Conservation (phyloP, 345 rosid species). For the Moringa oleifera region DNA sequence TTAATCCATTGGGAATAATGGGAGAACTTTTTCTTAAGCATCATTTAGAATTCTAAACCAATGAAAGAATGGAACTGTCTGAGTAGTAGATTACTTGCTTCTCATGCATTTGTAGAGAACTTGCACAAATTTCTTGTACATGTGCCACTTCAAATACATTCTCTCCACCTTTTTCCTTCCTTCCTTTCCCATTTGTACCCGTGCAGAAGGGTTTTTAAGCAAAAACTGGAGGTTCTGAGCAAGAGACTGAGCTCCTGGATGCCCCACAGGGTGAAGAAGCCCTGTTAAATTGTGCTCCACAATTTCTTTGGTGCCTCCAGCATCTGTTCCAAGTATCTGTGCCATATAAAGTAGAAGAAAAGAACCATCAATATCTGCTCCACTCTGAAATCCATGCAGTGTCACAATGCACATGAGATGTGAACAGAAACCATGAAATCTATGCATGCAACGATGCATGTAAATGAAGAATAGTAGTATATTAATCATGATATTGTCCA, state of each 20-base stretch:
- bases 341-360: neutral
- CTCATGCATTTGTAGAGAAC: conserved; percentile 84
- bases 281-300: conserved; percentile 78
- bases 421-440: neutral
- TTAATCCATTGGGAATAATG: neutral
- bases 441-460: neutral
- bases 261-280: conserved; percentile 73
- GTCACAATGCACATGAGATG: neutral
- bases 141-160: conserved; percentile 77
- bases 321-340: conserved; percentile 88
- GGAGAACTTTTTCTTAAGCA: conserved; percentile 8
- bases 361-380: neutral
- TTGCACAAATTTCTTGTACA: conserved; percentile 72
- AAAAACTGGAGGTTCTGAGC: conserved; percentile 52
- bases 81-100: conserved; percentile 26
- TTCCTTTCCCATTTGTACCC: conserved; percentile 53
- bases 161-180: conserved; percentile 63
- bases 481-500: too few species aligned
- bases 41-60: conserved; percentile 18
- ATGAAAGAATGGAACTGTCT: conserved; percentile 29
- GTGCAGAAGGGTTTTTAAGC: conserved; percentile 43
- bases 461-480: too few species aligned
- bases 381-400: neutral
- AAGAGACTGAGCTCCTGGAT: conserved; percentile 42
- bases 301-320: conserved; percentile 90